These are phyloP conservation scores for Citrullus amarus DNA, from an alignment of 306 rosid species.

Conservation along the genomic window DNA sequence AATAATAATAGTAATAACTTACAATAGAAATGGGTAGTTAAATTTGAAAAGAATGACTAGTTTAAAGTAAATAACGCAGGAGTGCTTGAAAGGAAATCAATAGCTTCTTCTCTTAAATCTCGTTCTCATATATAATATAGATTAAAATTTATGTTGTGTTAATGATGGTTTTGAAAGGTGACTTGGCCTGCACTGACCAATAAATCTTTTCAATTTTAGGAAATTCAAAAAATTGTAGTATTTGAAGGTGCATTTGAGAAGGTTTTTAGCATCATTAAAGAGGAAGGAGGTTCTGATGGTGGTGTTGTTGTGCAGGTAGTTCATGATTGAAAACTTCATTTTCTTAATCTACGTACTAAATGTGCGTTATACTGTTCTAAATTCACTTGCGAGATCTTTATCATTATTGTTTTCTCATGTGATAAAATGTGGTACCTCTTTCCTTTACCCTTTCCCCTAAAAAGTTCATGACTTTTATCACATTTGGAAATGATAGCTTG, in stretches of 20 bases:
- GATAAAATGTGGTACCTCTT: background rate
- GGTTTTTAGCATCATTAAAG: conserved; percentile 78
- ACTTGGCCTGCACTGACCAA: conserved; percentile 6
- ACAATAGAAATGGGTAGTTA: background rate
- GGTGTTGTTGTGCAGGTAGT: conserved; percentile 97
- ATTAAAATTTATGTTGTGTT: background rate
- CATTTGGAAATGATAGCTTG: background rate
- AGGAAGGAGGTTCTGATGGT: conserved; percentile 94
- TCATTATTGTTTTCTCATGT: background rate
- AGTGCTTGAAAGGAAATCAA: background rate
- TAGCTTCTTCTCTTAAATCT: background rate
- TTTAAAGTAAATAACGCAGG: background rate
- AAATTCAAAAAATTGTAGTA: conserved; percentile 92
- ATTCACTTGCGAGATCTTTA: background rate
- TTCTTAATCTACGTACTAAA: background rate
- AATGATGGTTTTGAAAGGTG: background rate
- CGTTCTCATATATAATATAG: background rate
- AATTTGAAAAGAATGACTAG: background rate
- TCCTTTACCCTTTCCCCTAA: background rate
- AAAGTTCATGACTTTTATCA: background rate
- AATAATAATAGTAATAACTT: background rate
- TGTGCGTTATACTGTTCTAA: conserved; percentile 5
- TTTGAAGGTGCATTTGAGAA: conserved; percentile 96
- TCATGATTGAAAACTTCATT: conserved; percentile 6
- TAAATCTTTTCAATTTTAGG: conserved; percentile 31